Percentiles rank a stretch among this genome's conserved stretches.
Evolutionary conservation across 163 green algal genomes (phyloP).

Genomic region (Chloromonas sp.): DNA sequence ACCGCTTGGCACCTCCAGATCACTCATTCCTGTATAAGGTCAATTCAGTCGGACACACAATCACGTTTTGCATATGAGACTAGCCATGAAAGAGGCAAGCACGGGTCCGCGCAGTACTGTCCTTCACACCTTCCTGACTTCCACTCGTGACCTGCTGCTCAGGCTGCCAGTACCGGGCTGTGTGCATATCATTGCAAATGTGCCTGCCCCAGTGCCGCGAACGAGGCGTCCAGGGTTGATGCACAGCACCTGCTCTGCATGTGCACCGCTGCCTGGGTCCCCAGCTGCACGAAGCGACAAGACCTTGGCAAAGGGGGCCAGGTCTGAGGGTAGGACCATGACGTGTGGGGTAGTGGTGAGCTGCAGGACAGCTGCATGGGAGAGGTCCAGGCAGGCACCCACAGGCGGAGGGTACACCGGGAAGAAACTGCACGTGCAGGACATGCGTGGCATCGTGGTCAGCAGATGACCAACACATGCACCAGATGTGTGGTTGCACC

Average conservation of each 20-base stretch:
- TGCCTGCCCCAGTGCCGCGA: neutral
- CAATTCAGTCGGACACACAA: no score
- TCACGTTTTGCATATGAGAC: no score
- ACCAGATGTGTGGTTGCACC: neutral
- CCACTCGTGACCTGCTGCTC: neutral
- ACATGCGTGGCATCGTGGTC: neutral
- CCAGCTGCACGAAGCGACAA: neutral
- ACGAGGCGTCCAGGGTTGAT: conserved; percentile 1
- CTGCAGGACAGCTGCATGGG: conserved; percentile 36
- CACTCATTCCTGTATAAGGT: no score
- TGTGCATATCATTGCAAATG: neutral
- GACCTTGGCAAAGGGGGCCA: conserved; percentile 73
- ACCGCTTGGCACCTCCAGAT: no score
- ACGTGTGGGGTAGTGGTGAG: conserved; percentile 61
- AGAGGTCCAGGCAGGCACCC: conserved; percentile 66
- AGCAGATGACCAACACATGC: neutral
- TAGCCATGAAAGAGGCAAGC: no score
- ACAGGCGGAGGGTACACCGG: conserved; percentile 61
- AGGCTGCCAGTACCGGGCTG: neutral
- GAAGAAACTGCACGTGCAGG: conserved; percentile 51
- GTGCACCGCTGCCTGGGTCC: neutral
- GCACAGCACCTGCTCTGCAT: neutral
- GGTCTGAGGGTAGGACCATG: conserved; percentile 78
- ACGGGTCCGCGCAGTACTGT: no score
- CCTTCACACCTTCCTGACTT: neutral